A percentile compares a stretch with the other conserved stretches of the same genome.
phyloP scores from a whole-genome alignment of 495 filamentous ascomycete species.

The Diplogelasinospora grovesii region DNA sequence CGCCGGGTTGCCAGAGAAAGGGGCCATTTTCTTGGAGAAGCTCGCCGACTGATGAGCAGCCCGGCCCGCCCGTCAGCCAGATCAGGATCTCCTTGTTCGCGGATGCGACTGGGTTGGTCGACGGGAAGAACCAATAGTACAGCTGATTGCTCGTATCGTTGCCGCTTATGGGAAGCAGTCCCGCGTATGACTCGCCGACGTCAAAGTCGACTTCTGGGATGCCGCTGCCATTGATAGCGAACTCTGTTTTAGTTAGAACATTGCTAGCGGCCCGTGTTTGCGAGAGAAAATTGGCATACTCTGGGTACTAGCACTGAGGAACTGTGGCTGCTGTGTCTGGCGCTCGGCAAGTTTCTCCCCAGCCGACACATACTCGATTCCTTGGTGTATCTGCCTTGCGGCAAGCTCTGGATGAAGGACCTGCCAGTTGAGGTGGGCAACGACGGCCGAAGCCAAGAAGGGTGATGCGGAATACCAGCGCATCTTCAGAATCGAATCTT shows the following conservation, averaged over 20 bases:
- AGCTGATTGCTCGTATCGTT: constrained; percentile 52
- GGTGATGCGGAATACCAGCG: constrained; percentile 11
- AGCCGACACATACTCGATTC: neutral
- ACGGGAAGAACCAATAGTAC: constrained; percentile 76
- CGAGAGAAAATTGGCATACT: constrained; percentile 1
- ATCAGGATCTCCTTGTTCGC: constrained; percentile 59
- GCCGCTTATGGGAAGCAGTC: constrained; percentile 60
- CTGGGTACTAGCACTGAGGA: constrained; percentile 10
- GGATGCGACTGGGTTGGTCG: constrained; percentile 40
- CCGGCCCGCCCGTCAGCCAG: constrained; percentile 51
- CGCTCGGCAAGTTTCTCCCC: constrained; percentile 2
- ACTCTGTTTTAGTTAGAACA: constrained; percentile 34
- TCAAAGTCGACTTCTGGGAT: constrained; percentile 73
- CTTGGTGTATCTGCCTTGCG: neutral
- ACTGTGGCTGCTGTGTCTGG: constrained; percentile 10
- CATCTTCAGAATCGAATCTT: constrained; percentile 7
- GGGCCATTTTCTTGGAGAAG: constrained; percentile 63
- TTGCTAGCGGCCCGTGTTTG: neutral
- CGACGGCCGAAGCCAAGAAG: constrained; percentile 7
- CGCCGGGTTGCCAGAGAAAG: constrained; percentile 57
- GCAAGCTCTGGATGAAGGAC: constrained; percentile 9
- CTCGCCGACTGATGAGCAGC: constrained; percentile 60
- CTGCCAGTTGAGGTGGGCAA: constrained; percentile 10
- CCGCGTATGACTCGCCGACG: constrained; percentile 73
- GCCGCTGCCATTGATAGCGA: constrained; percentile 58